phyloP scores from a whole-genome alignment of 2,329 filamentous ascomycete species.

The Apiospora saccharicola region DNA sequence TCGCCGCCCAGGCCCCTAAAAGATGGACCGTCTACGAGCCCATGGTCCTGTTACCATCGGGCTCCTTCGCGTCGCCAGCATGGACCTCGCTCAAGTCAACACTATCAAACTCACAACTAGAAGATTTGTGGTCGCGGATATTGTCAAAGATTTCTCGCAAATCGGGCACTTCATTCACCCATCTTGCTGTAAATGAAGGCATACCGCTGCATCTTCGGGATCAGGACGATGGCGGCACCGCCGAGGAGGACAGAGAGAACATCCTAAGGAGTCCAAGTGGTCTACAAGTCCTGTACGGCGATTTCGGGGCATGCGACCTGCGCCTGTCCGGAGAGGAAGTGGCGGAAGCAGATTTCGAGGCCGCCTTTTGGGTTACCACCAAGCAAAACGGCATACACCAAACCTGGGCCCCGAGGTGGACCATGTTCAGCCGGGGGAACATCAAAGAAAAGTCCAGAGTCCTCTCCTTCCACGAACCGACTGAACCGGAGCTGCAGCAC shows the following conservation, averaged over 20 bases:
- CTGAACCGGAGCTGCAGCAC: constrained; percentile 36
- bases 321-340: constrained; percentile 31
- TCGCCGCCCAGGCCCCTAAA: constrained; percentile 57
- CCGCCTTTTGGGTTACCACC: constrained; percentile 80
- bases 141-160: constrained; percentile 52
- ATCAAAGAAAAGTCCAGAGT: constrained; percentile 86
- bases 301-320: constrained; percentile 68
- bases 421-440: constrained; percentile 95
- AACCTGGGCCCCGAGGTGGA: constrained; percentile 87
- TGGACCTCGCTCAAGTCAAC: constrained; percentile 50
- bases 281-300: constrained; percentile 73
- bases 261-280: constrained; percentile 75
- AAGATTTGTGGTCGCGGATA: constrained; percentile 57
- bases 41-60: constrained; percentile 66
- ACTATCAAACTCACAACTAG: neutral
- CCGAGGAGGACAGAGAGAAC: constrained; percentile 60
- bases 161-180: constrained; percentile 54
- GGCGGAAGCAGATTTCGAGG: constrained; percentile 61
- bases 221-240: constrained; percentile 25
- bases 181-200: constrained; percentile 67
- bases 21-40: constrained; percentile 68
- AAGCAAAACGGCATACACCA: constrained; percentile 83
- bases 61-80: constrained; percentile 56
- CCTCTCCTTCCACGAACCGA: constrained; percentile 57
- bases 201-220: constrained; percentile 56